Evolutionary conservation across 371 early-diverging fungal species (phyloP), one percentile per base, ranked within the genome.

Genomic region (Saksenaea vasiformis): DNA sequence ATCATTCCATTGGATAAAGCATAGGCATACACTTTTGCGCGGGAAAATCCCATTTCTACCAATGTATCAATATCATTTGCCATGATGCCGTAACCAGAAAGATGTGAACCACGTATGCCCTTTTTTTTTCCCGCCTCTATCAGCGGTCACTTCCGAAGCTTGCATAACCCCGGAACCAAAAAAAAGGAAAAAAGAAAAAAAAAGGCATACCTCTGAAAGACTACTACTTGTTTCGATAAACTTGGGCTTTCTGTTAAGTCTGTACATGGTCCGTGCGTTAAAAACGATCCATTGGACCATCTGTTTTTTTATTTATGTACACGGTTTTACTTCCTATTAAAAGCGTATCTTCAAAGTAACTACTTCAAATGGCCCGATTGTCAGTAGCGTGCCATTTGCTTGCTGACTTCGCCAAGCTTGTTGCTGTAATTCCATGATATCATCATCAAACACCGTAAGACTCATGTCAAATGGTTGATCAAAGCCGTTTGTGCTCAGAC

Each of bases 11-110:
- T 22, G 5, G 35, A 10, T 2, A 37, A 10, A 10, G 9, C n/a
- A 9, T 38, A 31, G 41, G 56, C 82, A 68, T 83, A 89, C 87
- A 90, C 91, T 70, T 87, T 88, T 35, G 78, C 85, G 54, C 72
- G 82, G 27, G 90, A 83, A 61, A 94, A 94, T 44, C 94, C 93
- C 92, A 94, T 92, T 54, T 82, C 84, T 8, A 91, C 72, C 14
- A 92, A 84, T 36, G 84, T 79, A 65, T 89, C 85, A 34, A 79
- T 72, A 66, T 91, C 90, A 26, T 65, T 79, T 53, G 84, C 82
- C 87, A 87, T 86, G 19, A 41, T 41, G 17, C n/a, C 31, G 31
- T 31, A 41, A 41, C 14, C 5, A 17, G 43, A n/a, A 14, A 5
- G 19, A 8, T 41, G 43, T 14, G n/a, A 41, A 14, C 14, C n/a